phyloP scores from a whole-genome alignment of 2,329 filamentous ascomycete species.

The Beauveria sp. region DNA sequence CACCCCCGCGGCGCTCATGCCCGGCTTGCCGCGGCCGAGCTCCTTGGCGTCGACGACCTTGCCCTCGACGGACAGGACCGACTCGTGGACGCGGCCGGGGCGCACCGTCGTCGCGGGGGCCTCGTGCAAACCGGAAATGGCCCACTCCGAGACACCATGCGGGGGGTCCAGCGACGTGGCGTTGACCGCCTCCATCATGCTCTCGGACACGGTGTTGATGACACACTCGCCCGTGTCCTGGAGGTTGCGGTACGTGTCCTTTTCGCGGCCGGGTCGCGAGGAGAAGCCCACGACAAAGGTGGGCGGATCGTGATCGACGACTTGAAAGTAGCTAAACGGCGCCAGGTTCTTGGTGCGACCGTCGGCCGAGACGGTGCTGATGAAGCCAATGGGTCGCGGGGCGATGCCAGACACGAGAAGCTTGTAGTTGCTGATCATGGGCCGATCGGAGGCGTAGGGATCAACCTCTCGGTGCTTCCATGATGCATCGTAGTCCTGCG shows the following conservation, averaged over 20 bases:
- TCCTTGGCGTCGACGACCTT: constrained; percentile 22
- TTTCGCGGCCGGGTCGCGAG: constrained; percentile 42
- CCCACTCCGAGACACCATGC: constrained; percentile 67
- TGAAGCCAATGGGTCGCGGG: constrained; percentile 64
- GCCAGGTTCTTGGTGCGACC: constrained; percentile 62
- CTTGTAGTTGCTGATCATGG: constrained; percentile 71
- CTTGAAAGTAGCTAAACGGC: constrained; percentile 73
- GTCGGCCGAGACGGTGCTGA: constrained; percentile 47
- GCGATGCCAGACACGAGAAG: constrained; percentile 72
- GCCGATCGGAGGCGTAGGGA: constrained; percentile 63
- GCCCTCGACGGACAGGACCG: constrained; percentile 21
- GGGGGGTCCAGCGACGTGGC: constrained; percentile 66
- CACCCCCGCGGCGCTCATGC: constrained; percentile 18
- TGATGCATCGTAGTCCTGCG: constrained; percentile 17
- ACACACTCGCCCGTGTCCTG: constrained; percentile 62
- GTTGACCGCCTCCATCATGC: constrained; percentile 76
- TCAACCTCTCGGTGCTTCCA: constrained; percentile 64
- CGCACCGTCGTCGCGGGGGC: constrained; percentile 18
- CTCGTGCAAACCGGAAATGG: constrained; percentile 46
- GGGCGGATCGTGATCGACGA: constrained; percentile 76
- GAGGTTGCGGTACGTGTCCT: constrained; percentile 71
- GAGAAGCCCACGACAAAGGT: constrained; percentile 57
- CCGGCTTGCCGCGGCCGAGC: constrained; percentile 15
- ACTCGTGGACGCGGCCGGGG: constrained; percentile 20
- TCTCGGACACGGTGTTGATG: constrained; percentile 75